These are phyloP conservation scores for Phaseolus coccineus DNA, from an alignment of 331 rosid species.

Conservation along the genomic window DNA sequence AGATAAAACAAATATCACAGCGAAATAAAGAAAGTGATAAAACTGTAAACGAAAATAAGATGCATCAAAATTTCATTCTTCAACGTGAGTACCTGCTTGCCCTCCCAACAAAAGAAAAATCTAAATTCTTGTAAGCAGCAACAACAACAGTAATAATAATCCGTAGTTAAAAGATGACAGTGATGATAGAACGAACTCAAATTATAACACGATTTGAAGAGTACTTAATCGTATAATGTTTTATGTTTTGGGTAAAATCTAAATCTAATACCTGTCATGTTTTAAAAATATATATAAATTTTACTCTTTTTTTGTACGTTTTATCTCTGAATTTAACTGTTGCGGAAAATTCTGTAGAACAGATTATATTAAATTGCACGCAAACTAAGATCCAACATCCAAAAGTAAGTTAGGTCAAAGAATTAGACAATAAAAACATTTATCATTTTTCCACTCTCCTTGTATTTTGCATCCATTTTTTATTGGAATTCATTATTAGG, in stretches of 20 bases:
- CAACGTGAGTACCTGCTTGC: no score
- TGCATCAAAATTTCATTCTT: no score
- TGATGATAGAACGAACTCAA: no score
- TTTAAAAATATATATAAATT: no score
- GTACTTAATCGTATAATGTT: background rate
- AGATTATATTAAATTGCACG: background rate
- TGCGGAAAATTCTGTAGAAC: background rate
- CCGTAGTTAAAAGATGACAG: background rate
- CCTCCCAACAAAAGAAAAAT: no score
- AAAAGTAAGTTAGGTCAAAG: background rate
- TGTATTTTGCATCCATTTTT: background rate
- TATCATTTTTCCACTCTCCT: background rate
- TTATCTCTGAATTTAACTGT: background rate
- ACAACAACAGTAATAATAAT: background rate
- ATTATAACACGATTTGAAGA: background rate
- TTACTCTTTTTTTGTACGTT: background rate
- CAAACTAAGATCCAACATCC: background rate
- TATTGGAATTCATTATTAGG: background rate
- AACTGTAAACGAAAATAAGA: no score
- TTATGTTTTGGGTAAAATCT: no score
- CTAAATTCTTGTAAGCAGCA: no score
- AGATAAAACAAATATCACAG: no score
- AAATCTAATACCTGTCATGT: no score
- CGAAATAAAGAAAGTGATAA: no score
- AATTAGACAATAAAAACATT: background rate